A percentile compares a stretch with the other conserved stretches of the same genome.
Evolutionary conservation across 805 yeast species (phyloP).

Genomic region (Priceomyces haplophilus): DNA sequence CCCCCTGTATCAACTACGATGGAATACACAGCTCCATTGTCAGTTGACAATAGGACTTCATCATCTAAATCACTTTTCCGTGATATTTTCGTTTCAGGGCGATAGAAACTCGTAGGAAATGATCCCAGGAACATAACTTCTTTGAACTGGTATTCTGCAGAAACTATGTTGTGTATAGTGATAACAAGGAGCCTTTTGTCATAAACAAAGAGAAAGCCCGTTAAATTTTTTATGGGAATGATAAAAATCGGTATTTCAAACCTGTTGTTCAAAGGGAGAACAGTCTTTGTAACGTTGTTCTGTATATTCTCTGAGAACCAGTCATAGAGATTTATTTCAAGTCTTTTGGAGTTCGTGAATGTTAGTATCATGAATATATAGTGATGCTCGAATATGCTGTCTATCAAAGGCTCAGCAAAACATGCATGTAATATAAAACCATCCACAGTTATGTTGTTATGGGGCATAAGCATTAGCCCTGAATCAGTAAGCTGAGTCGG

Average conservation of each 20-base stretch:
- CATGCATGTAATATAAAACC: constrained; percentile 43
- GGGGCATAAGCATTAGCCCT: constrained; percentile 37
- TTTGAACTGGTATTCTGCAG: constrained; percentile 43
- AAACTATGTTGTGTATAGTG: constrained; percentile 43
- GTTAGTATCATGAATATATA: constrained; percentile 33
- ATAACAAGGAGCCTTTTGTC: constrained; percentile 32
- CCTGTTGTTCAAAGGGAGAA: constrained; percentile 37
- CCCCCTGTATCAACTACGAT: constrained; percentile 20
- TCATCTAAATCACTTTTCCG: constrained; percentile 14
- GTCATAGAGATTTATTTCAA: constrained; percentile 35
- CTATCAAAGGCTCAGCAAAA: constrained; percentile 36
- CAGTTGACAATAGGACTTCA: constrained; percentile 33
- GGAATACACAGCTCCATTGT: constrained; percentile 32
- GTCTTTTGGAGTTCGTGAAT: constrained; percentile 35
- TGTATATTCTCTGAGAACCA: constrained; percentile 39
- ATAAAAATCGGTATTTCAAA: constrained; percentile 44
- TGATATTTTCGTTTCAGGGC: constrained; percentile 21
- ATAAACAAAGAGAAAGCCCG: constrained; percentile 38
- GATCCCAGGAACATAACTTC: constrained; percentile 19
- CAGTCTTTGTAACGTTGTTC: constrained; percentile 30
- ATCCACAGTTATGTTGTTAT: constrained; percentile 38
- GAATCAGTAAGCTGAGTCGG: constrained; percentile 31
- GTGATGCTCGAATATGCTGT: constrained; percentile 23
- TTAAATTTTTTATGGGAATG: constrained; percentile 34
- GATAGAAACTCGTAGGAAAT: constrained; percentile 42